phyloP scores from a whole-genome alignment of 1,139 yeast species.

The Yamadazyma aaseri region DNA sequence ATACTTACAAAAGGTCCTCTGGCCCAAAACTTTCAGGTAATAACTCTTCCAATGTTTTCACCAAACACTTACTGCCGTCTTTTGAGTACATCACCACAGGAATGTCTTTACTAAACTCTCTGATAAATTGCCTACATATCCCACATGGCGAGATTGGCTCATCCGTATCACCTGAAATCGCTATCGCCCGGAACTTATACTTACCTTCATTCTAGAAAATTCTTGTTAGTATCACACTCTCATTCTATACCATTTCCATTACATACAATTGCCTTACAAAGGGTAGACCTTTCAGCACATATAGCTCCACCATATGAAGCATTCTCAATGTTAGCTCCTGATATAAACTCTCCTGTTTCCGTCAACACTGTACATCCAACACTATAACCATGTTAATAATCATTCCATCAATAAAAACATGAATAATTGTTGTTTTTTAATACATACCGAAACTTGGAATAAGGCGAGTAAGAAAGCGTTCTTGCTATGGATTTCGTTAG shows the following conservation, averaged over 20 bases:
- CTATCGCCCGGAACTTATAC: conserved; percentile 56
- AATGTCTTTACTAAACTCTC: conserved; percentile 63
- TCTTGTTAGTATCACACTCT: conserved; percentile 8
- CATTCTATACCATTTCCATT: conserved; percentile 2
- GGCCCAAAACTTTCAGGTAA: conserved; percentile 90
- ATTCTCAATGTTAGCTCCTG: conserved; percentile 90
- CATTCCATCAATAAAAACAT: too few relatives aligned
- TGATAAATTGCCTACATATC: conserved; percentile 82
- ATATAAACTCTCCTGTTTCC: conserved; percentile 43
- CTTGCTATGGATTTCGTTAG: too few relatives aligned
- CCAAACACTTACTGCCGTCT: conserved; percentile 46
- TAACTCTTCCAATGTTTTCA: conserved; percentile 49
- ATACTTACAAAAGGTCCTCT: conserved; percentile 26
- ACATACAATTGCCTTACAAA: conserved; percentile 60
- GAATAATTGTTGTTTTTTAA: too few relatives aligned
- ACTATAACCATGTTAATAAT: too few relatives aligned
- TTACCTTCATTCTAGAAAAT: conserved; percentile 39
- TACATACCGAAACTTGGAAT: conserved; percentile 68
- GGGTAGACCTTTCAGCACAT: conserved; percentile 88
- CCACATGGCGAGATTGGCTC: conserved; percentile 86
- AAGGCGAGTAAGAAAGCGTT: conserved; percentile 68
- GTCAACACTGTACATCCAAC: conserved; percentile 81
- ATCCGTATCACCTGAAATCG: conserved; percentile 63
- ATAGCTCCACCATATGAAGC: conserved; percentile 87
- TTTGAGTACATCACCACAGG: conserved; percentile 63